Conservation (phyloP, 139 green algal species). For the Spirogloea muscicola region DNA sequence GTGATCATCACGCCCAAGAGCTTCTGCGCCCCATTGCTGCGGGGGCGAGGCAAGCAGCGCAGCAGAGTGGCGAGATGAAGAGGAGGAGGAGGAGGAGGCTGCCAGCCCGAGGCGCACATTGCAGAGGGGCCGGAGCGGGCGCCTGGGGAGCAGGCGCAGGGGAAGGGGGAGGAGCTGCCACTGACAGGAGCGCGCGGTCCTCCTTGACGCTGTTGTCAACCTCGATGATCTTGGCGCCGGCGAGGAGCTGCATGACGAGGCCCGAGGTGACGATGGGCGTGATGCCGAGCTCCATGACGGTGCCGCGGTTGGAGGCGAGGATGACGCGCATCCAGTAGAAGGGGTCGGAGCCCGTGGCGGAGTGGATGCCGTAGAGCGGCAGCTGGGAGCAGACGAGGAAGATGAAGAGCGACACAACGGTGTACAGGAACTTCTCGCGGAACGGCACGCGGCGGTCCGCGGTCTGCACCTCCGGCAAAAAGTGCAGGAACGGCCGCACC, state of each 20-base stretch:
- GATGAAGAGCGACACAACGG: constrained; percentile 87
- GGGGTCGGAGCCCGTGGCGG: constrained; percentile 78
- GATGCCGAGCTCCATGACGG: constrained; percentile 98
- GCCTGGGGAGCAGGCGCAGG: too few species aligned
- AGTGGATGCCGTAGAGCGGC: constrained; percentile 95
- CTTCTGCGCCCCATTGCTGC: constrained; percentile 88
- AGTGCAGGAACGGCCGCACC: constrained; percentile 77
- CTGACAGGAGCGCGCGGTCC: constrained; percentile 87
- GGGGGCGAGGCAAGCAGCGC: neutral
- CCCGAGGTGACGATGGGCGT: constrained; percentile 94
- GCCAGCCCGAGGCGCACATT: too few species aligned
- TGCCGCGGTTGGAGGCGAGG: constrained; percentile 93
- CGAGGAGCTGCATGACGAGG: constrained; percentile 95
- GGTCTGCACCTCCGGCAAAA: constrained; percentile 80
- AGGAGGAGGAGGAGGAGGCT: too few species aligned
- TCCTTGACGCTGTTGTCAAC: constrained; percentile 95
- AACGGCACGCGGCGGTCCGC: constrained; percentile 70
- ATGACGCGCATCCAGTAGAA: constrained; percentile 99
- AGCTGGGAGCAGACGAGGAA: constrained; percentile 98
- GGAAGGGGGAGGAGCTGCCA: too few species aligned
- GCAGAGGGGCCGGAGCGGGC: too few species aligned
- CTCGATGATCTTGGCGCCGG: constrained; percentile 96
- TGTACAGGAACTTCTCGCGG: constrained; percentile 87
- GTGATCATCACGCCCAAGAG: constrained; percentile 98
- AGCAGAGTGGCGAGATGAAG: neutral